phyloP scores from a whole-genome alignment of 1,139 yeast species.

The Yamadazyma buinensis region DNA sequence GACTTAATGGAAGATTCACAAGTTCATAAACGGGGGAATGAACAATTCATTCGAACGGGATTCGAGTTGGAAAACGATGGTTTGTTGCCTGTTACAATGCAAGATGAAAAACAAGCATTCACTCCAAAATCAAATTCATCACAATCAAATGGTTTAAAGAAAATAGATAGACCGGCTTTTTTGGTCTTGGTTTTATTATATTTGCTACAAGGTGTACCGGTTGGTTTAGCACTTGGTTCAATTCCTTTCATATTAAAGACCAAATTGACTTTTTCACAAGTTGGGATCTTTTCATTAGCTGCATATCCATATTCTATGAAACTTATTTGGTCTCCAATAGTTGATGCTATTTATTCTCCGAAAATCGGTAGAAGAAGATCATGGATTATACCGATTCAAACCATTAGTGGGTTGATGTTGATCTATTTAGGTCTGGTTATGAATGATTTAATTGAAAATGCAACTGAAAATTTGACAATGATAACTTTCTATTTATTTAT shows the following conservation, averaged over 20 bases:
- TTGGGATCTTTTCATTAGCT: conserved; percentile 87
- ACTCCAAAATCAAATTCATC: conserved; percentile 9
- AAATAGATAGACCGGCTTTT: conserved; percentile 66
- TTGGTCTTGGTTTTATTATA: conserved; percentile 67
- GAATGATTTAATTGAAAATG: conserved; percentile 52
- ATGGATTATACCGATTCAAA: conserved; percentile 94
- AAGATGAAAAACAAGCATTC: conserved; percentile 17
- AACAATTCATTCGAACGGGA: conserved; percentile 4
- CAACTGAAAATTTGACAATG: conserved; percentile 49
- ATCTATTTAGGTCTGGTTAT: conserved; percentile 59
- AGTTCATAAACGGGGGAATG: conserved; percentile 13
- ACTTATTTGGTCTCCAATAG: conserved; percentile 92
- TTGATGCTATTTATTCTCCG: conserved; percentile 74
- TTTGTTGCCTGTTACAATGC: conserved; percentile 28
- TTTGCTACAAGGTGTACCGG: conserved; percentile 90
- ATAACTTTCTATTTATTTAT: conserved; percentile 68
- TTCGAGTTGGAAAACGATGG: conserved; percentile 33
- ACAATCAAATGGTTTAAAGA: conserved; percentile 21
- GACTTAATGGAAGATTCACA: conserved; percentile 7
- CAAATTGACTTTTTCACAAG: conserved; percentile 79
- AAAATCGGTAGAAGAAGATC: conserved; percentile 78
- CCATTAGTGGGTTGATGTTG: conserved; percentile 67
- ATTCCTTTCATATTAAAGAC: conserved; percentile 89
- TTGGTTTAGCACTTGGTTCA: conserved; percentile 93
- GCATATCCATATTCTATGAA: conserved; percentile 93